These are phyloP conservation scores for Cladosporium sp. DNA, from an alignment of 2,329 filamentous ascomycete genomes.

Conservation along the genomic window DNA sequence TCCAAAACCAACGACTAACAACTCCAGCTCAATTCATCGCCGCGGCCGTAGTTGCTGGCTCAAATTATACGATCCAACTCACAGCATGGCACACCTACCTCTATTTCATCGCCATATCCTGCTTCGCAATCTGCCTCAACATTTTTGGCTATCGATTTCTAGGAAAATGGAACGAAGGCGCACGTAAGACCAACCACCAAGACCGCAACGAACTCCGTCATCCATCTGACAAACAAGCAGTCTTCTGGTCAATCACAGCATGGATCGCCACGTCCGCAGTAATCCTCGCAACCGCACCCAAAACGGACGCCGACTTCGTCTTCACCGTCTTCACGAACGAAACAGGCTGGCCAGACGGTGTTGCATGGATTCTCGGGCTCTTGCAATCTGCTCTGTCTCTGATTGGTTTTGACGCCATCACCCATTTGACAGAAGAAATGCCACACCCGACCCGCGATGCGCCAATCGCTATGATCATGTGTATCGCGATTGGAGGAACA, in stretches of 20 bases:
- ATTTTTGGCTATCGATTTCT: constrained; percentile 44
- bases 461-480: constrained; percentile 6
- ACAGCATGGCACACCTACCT: constrained; percentile 62
- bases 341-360: constrained; percentile 64
- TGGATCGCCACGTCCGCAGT: constrained; percentile 34
- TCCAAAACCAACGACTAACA: too few relatives aligned
- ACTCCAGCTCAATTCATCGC: constrained; percentile 1
- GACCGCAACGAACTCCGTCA: too few relatives aligned
- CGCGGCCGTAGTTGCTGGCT: constrained; percentile 1
- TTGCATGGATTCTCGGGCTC: constrained; percentile 53
- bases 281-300: constrained; percentile 59
- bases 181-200: neutral
- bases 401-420: neutral
- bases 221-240: neutral
- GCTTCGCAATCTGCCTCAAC: constrained; percentile 57
- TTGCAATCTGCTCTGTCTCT: constrained; percentile 44
- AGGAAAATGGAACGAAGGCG: constrained; percentile 2
- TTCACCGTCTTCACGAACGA: constrained; percentile 61
- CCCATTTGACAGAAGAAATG: constrained; percentile 9
- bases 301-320: constrained; percentile 59
- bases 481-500: constrained; percentile 1
- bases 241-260: constrained; percentile 5
- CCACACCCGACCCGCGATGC: constrained; percentile 2
- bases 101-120: constrained; percentile 58
- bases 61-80: neutral